phyloP scores from a whole-genome alignment of 1,139 yeast genomes.

The Hyphopichia fennica region DNA sequence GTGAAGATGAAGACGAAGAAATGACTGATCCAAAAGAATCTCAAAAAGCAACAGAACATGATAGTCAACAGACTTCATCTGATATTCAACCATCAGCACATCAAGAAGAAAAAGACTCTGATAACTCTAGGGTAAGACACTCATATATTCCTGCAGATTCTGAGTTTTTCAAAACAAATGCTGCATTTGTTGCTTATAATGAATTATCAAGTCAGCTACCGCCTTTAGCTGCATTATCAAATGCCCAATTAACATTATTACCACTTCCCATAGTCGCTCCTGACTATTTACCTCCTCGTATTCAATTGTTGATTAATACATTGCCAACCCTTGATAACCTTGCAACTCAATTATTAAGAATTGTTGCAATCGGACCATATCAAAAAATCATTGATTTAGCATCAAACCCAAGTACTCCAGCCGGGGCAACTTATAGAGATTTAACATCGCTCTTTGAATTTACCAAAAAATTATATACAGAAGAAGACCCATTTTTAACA shows the following conservation, averaged over 20 bases:
- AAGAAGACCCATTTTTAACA: slow-evolving; percentile 66
- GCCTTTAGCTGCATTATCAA: slow-evolving; percentile 39
- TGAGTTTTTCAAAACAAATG: slow-evolving; percentile 41
- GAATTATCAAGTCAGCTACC: slow-evolving; percentile 43
- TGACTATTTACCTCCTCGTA: slow-evolving; percentile 55
- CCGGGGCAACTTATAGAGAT: slow-evolving; percentile 73
- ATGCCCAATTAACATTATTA: slow-evolving; percentile 57
- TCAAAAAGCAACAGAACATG: neutral
- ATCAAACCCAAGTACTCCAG: slow-evolving; percentile 68
- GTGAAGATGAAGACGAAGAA: neutral
- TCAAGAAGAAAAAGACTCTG: neutral
- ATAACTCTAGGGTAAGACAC: slow-evolving; percentile 4
- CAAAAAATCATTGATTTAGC: slow-evolving; percentile 73
- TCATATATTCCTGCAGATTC: slow-evolving; percentile 38
- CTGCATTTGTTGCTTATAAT: slow-evolving; percentile 46
- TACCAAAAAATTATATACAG: slow-evolving; percentile 61
- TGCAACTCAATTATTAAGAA: slow-evolving; percentile 69
- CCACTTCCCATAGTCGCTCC: slow-evolving; percentile 60
- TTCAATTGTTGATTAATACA: slow-evolving; percentile 62
- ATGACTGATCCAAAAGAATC: neutral
- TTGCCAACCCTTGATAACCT: slow-evolving; percentile 74
- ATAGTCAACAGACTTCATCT: no score
- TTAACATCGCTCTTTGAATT: slow-evolving; percentile 75
- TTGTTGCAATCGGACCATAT: slow-evolving; percentile 68
- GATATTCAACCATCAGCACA: neutral